phyloP scores from a whole-genome alignment of 805 yeast genomes.

The Starmerella davenportii region DNA sequence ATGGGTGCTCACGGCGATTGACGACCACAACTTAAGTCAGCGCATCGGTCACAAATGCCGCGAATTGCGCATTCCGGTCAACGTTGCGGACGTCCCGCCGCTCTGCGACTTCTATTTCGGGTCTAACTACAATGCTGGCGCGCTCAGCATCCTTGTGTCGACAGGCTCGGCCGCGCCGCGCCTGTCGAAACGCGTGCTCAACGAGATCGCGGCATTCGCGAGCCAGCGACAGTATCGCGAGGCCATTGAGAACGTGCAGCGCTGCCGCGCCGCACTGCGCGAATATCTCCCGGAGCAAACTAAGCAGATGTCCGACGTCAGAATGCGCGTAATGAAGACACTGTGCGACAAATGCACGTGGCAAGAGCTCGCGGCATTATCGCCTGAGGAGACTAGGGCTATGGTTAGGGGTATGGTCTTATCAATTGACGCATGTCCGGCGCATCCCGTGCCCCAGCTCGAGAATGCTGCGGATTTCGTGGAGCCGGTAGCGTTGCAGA shows the following conservation, averaged over 20 bases:
- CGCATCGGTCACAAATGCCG: conserved; percentile 36
- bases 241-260: conserved; percentile 45
- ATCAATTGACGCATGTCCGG: conserved; percentile 12
- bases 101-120: conserved; percentile 78
- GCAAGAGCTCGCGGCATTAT: conserved; percentile 37
- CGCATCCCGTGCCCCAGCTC: conserved; percentile 8
- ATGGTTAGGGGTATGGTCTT: conserved; percentile 25
- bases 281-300: conserved; percentile 18
- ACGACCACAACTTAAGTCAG: conserved; percentile 44
- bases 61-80: conserved; percentile 37
- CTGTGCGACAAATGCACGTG: conserved; percentile 44
- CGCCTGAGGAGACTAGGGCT: conserved; percentile 18
- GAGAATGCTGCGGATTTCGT: conserved; percentile 9
- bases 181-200: conserved; percentile 44
- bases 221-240: conserved; percentile 29
- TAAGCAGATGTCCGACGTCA: conserved; percentile 27
- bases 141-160: conserved; percentile 61
- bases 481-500: no score
- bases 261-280: conserved; percentile 35
- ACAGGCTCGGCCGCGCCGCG: conserved; percentile 74
- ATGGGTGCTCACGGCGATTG: conserved; percentile 56
- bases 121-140: conserved; percentile 52
- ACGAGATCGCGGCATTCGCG: conserved; percentile 31
- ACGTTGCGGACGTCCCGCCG: conserved; percentile 72
- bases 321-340: conserved; percentile 56